A percentile compares a stretch with the other conserved stretches of the same genome.
phyloP scores from a whole-genome alignment of 164 flowering plant genomes.

The Stephania yunnanensis region DNA sequence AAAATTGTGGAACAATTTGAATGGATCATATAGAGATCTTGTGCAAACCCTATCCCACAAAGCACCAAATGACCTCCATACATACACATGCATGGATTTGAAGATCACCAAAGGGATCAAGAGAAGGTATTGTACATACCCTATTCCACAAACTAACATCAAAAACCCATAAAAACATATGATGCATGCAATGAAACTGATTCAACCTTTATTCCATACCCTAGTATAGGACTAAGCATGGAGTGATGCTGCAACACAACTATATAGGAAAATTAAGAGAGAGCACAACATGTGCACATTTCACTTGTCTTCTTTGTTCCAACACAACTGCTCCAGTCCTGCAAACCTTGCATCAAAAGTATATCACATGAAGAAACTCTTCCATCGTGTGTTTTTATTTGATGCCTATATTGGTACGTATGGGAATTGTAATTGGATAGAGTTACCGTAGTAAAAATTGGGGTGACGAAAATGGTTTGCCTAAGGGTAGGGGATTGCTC shows the following conservation, averaged over 20 bases:
- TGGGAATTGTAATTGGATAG: background rate
- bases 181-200: background rate
- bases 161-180: conserved; percentile 1
- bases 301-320: background rate
- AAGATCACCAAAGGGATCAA: background rate
- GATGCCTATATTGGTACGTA: background rate
- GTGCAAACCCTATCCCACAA: background rate
- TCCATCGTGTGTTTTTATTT: background rate
- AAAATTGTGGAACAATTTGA: background rate
- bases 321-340: background rate
- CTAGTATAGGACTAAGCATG: background rate
- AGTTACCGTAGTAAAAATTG: background rate
- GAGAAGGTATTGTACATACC: background rate
- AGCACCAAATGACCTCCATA: background rate
- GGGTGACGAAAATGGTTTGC: too few relatives aligned
- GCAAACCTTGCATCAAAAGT: too few relatives aligned
- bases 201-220: background rate
- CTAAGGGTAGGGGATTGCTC: background rate
- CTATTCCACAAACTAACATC: conserved; percentile 7
- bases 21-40: background rate
- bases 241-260: background rate
- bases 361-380: too few relatives aligned
- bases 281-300: background rate
- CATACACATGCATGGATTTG: background rate
- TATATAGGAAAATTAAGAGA: background rate